Percentiles rank a stretch among this genome's conserved stretches.
These are phyloP conservation scores for Acacia melanoxylon DNA, from an alignment of 306 rosid species.

Conservation along the genomic window DNA sequence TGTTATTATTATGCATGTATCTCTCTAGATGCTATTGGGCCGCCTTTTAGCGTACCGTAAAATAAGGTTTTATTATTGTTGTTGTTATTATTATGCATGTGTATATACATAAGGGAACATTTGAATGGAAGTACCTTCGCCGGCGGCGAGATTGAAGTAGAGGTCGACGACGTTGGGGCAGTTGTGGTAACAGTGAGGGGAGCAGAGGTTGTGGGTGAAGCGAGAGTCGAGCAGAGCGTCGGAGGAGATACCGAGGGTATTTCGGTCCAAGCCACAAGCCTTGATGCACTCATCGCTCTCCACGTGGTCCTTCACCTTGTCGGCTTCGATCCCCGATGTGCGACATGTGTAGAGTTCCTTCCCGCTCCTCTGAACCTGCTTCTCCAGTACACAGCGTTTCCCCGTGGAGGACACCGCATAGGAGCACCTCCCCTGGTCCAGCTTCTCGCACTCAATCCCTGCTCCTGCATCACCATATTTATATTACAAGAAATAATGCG, in stretches of 20 bases:
- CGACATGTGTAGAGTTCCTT: slow-evolving; percentile 54
- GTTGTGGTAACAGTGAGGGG: slow-evolving; percentile 44
- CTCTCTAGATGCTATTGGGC: too few relatives aligned
- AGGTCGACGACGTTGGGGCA: slow-evolving; percentile 68
- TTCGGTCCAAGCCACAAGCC: slow-evolving; percentile 57
- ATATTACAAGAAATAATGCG: too few relatives aligned
- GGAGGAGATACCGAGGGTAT: slow-evolving; percentile 53
- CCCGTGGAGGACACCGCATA: slow-evolving; percentile 59
- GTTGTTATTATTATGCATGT: too few relatives aligned
- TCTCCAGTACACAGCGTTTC: slow-evolving; percentile 66
- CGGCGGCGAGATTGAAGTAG: slow-evolving; percentile 73
- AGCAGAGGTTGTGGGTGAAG: slow-evolving; percentile 57
- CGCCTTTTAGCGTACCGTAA: too few relatives aligned
- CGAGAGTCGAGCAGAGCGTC: slow-evolving; percentile 54
- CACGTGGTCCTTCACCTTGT: slow-evolving; percentile 45
- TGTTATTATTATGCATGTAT: too few relatives aligned
- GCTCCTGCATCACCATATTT: slow-evolving; percentile 11
- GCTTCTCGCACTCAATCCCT: slow-evolving; percentile 49
- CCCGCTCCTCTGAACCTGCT: slow-evolving; percentile 52
- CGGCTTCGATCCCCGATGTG: slow-evolving; percentile 53
- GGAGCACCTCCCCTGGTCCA: slow-evolving; percentile 46
- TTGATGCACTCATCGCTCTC: slow-evolving; percentile 55
- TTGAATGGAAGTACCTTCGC: slow-evolving; percentile 46
- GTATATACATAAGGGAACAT: too few relatives aligned
- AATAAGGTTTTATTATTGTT: too few relatives aligned